phyloP scores from a whole-genome alignment of 176 grass and related monocot genomes.

The Phyllostachys edulis region DNA sequence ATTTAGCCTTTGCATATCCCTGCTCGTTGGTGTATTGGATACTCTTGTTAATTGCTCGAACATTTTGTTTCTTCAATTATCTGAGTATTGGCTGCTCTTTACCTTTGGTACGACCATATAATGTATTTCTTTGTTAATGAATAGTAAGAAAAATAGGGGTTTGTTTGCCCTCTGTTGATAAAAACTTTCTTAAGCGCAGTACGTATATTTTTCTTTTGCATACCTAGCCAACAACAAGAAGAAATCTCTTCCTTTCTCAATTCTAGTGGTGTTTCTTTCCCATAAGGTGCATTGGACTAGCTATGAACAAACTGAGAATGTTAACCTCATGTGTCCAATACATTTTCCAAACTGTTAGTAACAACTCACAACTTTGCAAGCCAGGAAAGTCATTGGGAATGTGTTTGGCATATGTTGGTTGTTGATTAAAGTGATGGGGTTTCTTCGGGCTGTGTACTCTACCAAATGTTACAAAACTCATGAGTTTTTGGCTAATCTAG shows the following conservation, averaged over 20 bases:
- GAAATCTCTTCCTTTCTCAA: neutral
- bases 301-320: neutral
- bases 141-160: neutral
- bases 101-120: neutral
- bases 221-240: neutral
- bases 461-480: neutral
- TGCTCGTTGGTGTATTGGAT: neutral
- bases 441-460: neutral
- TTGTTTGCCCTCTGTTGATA: neutral
- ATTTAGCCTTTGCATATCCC: neutral
- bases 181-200: neutral
- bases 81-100: neutral
- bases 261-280: neutral
- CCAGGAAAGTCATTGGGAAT: neutral
- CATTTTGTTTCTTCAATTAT: neutral
- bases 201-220: neutral
- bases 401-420: neutral
- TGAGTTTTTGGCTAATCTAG: too few relatives aligned
- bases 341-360: neutral
- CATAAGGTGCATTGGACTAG: neutral
- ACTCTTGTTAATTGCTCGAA: neutral
- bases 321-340: neutral
- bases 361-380: neutral
- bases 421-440: neutral
- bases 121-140: neutral